Percentiles rank a stretch among this genome's conserved stretches.
Evolutionary conservation across 2,329 filamentous ascomycete genomes (phyloP).

Genomic region (Fusarium sp.): DNA sequence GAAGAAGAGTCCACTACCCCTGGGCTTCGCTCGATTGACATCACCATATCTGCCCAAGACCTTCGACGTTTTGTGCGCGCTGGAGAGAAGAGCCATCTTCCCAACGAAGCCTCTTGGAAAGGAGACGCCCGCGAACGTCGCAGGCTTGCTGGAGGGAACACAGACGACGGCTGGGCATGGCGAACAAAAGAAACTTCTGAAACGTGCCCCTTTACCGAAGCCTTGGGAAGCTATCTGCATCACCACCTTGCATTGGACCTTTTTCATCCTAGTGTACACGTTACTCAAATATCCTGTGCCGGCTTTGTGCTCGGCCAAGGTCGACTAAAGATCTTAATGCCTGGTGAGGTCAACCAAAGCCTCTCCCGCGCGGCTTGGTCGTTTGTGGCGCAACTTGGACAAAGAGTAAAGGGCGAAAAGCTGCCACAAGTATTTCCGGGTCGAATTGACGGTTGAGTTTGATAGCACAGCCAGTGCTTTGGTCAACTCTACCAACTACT

Average conservation of each 20-base stretch:
- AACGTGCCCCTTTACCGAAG: conserved; percentile 62
- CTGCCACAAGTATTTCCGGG: conserved; percentile 45
- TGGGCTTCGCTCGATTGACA: conserved; percentile 62
- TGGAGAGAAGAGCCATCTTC: conserved; percentile 49
- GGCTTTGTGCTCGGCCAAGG: conserved; percentile 68
- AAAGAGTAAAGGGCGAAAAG: conserved; percentile 51
- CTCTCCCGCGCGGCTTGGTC: conserved; percentile 55
- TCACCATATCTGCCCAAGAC: conserved; percentile 65
- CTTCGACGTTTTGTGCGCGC: conserved; percentile 61
- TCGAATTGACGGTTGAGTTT: conserved; percentile 33
- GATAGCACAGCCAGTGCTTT: not conserved
- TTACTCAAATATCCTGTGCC: conserved; percentile 67
- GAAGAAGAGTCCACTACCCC: conserved; percentile 32
- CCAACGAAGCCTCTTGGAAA: conserved; percentile 46
- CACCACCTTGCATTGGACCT: conserved; percentile 68
- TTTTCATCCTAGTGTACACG: conserved; percentile 66
- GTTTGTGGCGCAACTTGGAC: conserved; percentile 55
- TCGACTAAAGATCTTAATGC: conserved; percentile 62
- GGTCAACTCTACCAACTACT: not conserved
- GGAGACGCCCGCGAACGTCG: conserved; percentile 56
- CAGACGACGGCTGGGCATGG: conserved; percentile 69
- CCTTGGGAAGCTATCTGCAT: conserved; percentile 63
- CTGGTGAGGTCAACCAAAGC: conserved; percentile 50
- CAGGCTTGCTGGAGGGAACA: conserved; percentile 61
- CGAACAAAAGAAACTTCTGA: conserved; percentile 44